These are phyloP conservation scores for Fomitopsis pinicola DNA, from an alignment of 1,284 basidiomycete genomes.

Conservation along the genomic window DNA sequence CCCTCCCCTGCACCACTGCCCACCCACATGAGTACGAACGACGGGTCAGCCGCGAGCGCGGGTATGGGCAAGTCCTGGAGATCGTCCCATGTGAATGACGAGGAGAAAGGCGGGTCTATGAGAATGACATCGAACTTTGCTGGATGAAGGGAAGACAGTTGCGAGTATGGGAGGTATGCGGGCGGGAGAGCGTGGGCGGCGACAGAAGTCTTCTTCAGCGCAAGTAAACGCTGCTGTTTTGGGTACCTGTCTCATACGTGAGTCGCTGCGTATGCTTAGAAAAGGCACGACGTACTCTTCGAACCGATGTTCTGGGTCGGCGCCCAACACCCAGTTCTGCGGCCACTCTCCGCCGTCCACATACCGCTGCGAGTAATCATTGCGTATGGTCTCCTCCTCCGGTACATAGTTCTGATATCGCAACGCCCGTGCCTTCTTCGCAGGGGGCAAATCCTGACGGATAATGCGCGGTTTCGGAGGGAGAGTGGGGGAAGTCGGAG, in stretches of 20 bases:
- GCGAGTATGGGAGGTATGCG: constrained; percentile 60
- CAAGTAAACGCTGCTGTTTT: constrained; percentile 79
- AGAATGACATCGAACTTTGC: constrained; percentile 92
- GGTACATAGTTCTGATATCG: constrained; percentile 78
- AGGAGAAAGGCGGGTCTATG: constrained; percentile 85
- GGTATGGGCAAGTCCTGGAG: constrained; percentile 83
- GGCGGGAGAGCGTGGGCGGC: constrained; percentile 59
- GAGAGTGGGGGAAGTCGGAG: constrained; percentile 42
- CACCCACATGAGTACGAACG: constrained; percentile 96
- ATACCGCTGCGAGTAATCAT: constrained; percentile 91
- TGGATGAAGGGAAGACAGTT: constrained; percentile 50
- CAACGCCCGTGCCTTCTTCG: constrained; percentile 64
- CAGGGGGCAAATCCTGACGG: constrained; percentile 58
- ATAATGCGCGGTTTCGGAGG: constrained; percentile 32
- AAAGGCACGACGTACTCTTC: constrained; percentile 70
- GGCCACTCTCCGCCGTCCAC: constrained; percentile 89
- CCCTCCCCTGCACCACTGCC: constrained; percentile 89
- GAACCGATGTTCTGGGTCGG: constrained; percentile 82
- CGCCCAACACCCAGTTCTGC: constrained; percentile 87
- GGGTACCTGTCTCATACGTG: constrained; percentile 63
- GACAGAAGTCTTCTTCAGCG: constrained; percentile 74
- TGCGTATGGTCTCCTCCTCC: constrained; percentile 92
- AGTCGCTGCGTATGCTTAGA: background rate
- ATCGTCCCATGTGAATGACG: constrained; percentile 81
- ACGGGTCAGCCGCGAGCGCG: constrained; percentile 83